Evolutionary conservation across 169 alveolate genomes (phyloP).

Genomic region (Cryptosporidium andersoni): DNA sequence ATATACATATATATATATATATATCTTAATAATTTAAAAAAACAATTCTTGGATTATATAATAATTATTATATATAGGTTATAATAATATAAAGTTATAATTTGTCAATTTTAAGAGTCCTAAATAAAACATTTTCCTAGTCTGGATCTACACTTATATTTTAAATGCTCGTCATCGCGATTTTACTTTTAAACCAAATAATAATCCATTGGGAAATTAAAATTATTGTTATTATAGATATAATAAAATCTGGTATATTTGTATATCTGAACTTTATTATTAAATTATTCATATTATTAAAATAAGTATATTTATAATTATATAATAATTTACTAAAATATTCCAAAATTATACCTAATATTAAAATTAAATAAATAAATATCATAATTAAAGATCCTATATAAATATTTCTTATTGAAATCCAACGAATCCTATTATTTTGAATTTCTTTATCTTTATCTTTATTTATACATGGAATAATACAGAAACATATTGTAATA

Average conservation of each 20-base stretch:
- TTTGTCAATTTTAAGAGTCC: too few relatives aligned
- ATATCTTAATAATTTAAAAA: too few relatives aligned
- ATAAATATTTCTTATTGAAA: slow-evolving; percentile 13
- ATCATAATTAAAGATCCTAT: slow-evolving; percentile 19
- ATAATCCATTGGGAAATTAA: slow-evolving; percentile 49
- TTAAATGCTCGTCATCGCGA: slow-evolving; percentile 59
- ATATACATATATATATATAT: too few relatives aligned
- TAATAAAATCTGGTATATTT: slow-evolving; percentile 25
- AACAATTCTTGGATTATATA: too few relatives aligned
- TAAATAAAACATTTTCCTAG: slow-evolving; percentile 3
- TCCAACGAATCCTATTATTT: slow-evolving; percentile 11
- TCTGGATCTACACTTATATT: slow-evolving; percentile 69
- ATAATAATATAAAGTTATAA: too few relatives aligned
- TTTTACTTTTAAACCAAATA: slow-evolving; percentile 39
- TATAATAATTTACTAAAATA: slow-evolving; percentile 24
- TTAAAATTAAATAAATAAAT: slow-evolving; percentile 28
- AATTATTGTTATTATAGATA: slow-evolving; percentile 48
- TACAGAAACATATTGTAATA: slow-evolving; percentile 33
- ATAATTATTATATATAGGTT: too few relatives aligned
- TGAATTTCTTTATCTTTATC: slow-evolving; percentile 11
- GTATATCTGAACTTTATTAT: slow-evolving; percentile 18
- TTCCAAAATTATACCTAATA: slow-evolving; percentile 32
- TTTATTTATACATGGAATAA: slow-evolving; percentile 50
- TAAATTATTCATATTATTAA: slow-evolving; percentile 28
- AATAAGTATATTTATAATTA: slow-evolving; percentile 19